phyloP scores from a whole-genome alignment of 2,329 filamentous ascomycete genomes.

The Colletotrichum sp. region DNA sequence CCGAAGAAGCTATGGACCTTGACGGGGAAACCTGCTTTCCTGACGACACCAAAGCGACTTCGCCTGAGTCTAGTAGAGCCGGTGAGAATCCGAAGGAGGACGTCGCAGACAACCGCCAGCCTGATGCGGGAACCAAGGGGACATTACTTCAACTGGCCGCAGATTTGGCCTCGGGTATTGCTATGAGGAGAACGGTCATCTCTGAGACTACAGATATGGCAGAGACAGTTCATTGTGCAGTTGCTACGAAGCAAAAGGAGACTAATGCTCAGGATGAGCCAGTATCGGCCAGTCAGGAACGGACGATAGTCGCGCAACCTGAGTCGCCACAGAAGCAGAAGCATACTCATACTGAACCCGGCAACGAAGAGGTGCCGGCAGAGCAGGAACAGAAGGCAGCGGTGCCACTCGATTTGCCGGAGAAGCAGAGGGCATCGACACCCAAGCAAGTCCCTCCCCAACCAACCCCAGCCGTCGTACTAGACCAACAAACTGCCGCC shows the following conservation, averaged over 20 bases:
- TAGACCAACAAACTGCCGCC: neutral
- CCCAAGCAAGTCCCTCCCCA: neutral
- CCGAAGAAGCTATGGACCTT: neutral
- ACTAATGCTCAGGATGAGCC: neutral
- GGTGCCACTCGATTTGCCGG: neutral
- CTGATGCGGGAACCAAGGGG: neutral
- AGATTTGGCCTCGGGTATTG: neutral
- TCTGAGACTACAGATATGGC: neutral
- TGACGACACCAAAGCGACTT: constrained; percentile 11
- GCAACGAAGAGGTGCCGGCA: neutral
- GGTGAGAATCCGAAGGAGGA: neutral
- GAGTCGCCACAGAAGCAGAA: neutral
- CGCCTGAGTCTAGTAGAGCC: neutral
- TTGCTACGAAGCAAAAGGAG: neutral
- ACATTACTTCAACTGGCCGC: neutral
- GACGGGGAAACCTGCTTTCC: constrained; percentile 14
- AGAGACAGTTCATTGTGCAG: neutral
- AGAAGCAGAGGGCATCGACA: neutral
- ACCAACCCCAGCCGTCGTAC: neutral
- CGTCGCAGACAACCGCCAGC: neutral
- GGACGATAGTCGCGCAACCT: neutral
- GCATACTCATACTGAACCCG: neutral
- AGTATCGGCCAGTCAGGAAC: neutral
- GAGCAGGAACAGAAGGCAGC: neutral
- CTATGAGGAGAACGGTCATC: neutral